Evolutionary conservation across 1,284 basidiomycete species (phyloP).

Genomic region (Malassezia japonica): DNA sequence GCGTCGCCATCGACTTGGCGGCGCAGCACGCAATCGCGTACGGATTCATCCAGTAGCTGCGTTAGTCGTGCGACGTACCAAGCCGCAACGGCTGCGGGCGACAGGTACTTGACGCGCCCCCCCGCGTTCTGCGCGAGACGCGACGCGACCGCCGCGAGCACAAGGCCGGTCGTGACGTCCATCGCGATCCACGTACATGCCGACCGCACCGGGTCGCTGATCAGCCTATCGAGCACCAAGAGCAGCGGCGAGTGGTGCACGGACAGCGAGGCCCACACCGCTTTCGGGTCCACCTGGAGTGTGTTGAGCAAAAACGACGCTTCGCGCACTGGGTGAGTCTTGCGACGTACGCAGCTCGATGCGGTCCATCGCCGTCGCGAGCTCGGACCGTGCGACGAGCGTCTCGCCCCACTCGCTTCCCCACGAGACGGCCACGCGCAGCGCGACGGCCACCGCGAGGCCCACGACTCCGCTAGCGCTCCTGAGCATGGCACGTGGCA

Average conservation of each 20-base stretch:
- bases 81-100: conserved; percentile 6
- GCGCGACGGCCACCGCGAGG: neutral
- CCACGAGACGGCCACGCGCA: conserved; percentile 10
- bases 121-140: neutral
- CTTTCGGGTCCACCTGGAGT: neutral
- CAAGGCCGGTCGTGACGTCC: conserved; percentile 3
- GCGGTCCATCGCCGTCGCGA: conserved; percentile 11
- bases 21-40: conserved; percentile 10
- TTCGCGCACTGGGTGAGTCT: conserved; percentile 13
- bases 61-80: neutral
- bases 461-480: neutral
- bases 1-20: conserved; percentile 14
- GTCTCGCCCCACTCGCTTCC: conserved; percentile 8
- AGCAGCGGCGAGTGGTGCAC: conserved; percentile 18
- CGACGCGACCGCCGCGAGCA: neutral
- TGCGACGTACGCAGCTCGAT: conserved; percentile 1
- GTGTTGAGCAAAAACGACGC: neutral
- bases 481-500: neutral
- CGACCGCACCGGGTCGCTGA: conserved; percentile 2
- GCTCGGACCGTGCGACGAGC: neutral
- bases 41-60: conserved; percentile 12
- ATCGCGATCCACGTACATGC: conserved; percentile 3
- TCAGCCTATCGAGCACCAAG: neutral
- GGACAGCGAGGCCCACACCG: conserved; percentile 7
- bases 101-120: neutral